Evolutionary conservation across 225 moss, liverwort and hornwort species (phyloP).

Genomic region (Antitrichia curtipendula): DNA sequence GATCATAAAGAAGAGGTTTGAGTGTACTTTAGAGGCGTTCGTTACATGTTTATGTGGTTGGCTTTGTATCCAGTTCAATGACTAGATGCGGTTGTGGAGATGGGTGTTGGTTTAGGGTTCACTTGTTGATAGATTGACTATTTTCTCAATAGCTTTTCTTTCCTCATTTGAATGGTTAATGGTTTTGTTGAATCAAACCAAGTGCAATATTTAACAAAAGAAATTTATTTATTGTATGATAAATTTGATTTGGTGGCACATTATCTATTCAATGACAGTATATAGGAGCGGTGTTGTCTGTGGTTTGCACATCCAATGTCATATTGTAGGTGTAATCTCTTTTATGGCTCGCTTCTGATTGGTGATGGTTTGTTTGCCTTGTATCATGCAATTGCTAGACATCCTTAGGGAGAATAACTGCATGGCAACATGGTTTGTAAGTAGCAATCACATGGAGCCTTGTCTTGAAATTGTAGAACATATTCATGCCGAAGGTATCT

Average conservation of each 20-base stretch:
- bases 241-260: neutral
- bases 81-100: neutral
- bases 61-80: neutral
- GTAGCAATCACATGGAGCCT: conserved; percentile 37
- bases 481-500: conserved; percentile 34
- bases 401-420: conserved; percentile 32
- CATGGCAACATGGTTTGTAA: conserved; percentile 56
- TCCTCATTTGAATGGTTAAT: neutral
- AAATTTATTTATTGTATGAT: too few species aligned
- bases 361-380: neutral
- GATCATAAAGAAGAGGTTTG: neutral
- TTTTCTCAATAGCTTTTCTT: neutral
- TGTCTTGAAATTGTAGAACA: conserved; percentile 30
- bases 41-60: neutral
- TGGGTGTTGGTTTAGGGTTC: too few species aligned
- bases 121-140: neutral
- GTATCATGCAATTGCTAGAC: conserved; percentile 31
- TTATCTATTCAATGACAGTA: neutral
- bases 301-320: neutral
- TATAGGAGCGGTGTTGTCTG: neutral
- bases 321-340: neutral
- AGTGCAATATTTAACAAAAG: neutral
- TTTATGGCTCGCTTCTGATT: neutral
- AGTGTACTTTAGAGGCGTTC: neutral
- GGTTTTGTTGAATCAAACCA: neutral